Conservation (phyloP, 2,329 filamentous ascomycete species). For the Camillea tinctor region DNA sequence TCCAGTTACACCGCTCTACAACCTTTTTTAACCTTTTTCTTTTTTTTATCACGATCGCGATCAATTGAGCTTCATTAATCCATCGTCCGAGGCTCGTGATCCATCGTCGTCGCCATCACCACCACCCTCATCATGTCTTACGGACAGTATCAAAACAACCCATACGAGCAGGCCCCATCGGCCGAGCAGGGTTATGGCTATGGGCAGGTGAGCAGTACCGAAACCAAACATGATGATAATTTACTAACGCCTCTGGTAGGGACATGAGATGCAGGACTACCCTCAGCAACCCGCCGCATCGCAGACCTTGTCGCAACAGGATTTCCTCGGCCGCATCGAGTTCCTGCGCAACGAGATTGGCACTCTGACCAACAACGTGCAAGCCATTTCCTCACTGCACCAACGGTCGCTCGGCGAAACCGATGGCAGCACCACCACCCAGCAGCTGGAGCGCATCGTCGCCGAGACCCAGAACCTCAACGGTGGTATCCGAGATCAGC, state of each 20-base stretch:
- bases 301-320: conserved; percentile 56
- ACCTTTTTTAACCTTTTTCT: too few species aligned
- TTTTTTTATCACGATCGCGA: neutral
- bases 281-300: conserved; percentile 26
- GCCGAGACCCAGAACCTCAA: conserved; percentile 70
- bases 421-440: conserved; percentile 50
- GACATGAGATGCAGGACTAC: conserved; percentile 56
- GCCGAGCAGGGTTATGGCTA: conserved; percentile 47
- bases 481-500: conserved; percentile 74
- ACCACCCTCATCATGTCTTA: conserved; percentile 52
- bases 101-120: neutral
- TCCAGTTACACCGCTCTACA: neutral
- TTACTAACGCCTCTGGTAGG: conserved; percentile 21
- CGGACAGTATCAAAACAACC: conserved; percentile 62
- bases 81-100: conserved; percentile 1
- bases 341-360: conserved; percentile 67
- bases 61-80: neutral
- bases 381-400: conserved; percentile 67
- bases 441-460: conserved; percentile 65
- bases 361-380: conserved; percentile 63
- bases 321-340: conserved; percentile 68
- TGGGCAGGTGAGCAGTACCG: conserved; percentile 38
- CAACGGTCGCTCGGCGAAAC: conserved; percentile 68
- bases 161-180: conserved; percentile 56
- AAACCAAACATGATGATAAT: too few species aligned